Evolutionary conservation across 2,329 filamentous ascomycete species (phyloP).

Genomic region (Moelleriella libera): DNA sequence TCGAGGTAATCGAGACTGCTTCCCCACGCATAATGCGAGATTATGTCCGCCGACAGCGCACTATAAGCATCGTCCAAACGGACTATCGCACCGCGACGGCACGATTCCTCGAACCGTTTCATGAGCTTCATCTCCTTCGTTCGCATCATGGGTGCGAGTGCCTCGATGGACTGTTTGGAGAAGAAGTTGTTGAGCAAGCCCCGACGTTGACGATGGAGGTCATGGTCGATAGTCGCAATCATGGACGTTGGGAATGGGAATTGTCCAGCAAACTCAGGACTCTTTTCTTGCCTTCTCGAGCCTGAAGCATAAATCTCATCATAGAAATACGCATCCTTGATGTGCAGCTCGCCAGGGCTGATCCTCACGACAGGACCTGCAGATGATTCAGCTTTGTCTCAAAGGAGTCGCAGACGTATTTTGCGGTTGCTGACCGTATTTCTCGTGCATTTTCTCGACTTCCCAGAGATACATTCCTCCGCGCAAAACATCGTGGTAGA

Average conservation of each 20-base stretch:
- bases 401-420: too few relatives aligned
- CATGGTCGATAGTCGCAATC: slow-evolving; percentile 5
- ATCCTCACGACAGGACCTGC: slow-evolving; percentile 18
- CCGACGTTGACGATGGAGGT: slow-evolving; percentile 5
- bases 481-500: too few relatives aligned
- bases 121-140: background rate
- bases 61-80: too few relatives aligned
- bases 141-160: slow-evolving; percentile 7
- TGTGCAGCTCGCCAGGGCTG: slow-evolving; percentile 17
- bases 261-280: background rate
- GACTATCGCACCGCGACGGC: too few relatives aligned
- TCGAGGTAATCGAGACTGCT: too few relatives aligned
- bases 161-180: slow-evolving; percentile 9
- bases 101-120: background rate
- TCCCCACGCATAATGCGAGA: too few relatives aligned
- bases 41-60: too few relatives aligned
- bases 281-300: slow-evolving; percentile 4
- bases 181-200: slow-evolving; percentile 10
- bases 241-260: slow-evolving; percentile 5
- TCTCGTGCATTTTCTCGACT: too few relatives aligned
- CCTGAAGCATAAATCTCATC: slow-evolving; percentile 11
- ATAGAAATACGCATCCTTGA: slow-evolving; percentile 12
- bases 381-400: too few relatives aligned
- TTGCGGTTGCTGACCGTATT: too few relatives aligned
- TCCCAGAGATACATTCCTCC: too few relatives aligned